Base-by-base conservation (phyloP, 345 rosid species). In the Lepidium sativum region DNA sequence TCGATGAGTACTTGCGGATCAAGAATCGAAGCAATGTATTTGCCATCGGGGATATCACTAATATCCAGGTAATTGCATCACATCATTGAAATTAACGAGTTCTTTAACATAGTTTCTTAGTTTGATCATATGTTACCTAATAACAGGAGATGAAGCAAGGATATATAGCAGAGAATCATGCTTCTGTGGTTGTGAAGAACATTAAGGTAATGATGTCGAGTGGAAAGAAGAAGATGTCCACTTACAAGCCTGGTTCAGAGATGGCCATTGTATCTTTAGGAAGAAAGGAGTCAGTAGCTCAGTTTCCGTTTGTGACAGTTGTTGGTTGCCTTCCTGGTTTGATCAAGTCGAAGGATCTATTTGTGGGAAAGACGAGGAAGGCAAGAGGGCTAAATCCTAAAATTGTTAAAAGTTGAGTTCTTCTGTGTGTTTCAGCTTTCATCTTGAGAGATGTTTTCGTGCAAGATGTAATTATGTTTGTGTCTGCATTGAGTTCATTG, bases 61-160 rank as follows among this genome's bases (percentile, higher is more conserved):
- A 86, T 27, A 71, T 89, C 47, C 74, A 63, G 2, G 97, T 89
- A 83, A 84, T 87, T 71, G 34, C 42, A 18, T 49, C 10, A 40
- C 31, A 37, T 11, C 17, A 42, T 12, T 15, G 13, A 35, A 16
- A 14, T 21, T 18, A 4, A 27, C 17, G 3, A 16, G 12, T 7
- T 38, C 27, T 18, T 18, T 10, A 35, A 10, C 3, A 7, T 31
- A 39, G 14, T 37, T 69, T 54, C n/a, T 27, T 40, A 20, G 29
- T 29, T 32, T 48, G 66, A 58, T 33, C 8, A 9, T 67, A 60
- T 58, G 55, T 14, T 29, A 33, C 1, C 8, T 7, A 20, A 63
- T 55, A 23, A 8, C 80, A 88, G 98, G 98, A 92, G 76, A 74
- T 77, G 64, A 84, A 89, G 42, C 96, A 89, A 76, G 98, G 95